Conservation (phyloP, 1,284 basidiomycete genomes). For the Coriolopsis trogii region DNA sequence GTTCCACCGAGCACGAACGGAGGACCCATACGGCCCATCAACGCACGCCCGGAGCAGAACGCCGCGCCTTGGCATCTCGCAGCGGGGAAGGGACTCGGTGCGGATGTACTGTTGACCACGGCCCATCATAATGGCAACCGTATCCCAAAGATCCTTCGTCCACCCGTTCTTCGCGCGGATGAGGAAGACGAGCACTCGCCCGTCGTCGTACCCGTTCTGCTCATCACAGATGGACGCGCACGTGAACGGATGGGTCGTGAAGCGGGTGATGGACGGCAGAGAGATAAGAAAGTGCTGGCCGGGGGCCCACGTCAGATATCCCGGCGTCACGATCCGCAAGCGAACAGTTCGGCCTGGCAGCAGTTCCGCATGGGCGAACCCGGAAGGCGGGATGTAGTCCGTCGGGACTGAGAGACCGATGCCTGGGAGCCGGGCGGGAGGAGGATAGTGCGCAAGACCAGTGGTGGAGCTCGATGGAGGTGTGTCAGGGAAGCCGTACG, state of each 20-base stretch:
- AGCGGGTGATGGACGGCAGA: slow-evolving; percentile 68
- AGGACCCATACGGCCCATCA: slow-evolving; percentile 83
- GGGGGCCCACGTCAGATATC: slow-evolving; percentile 69
- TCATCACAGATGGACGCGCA: slow-evolving; percentile 70
- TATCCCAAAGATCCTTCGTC: slow-evolving; percentile 75
- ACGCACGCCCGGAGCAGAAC: slow-evolving; percentile 67
- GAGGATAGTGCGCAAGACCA: slow-evolving; percentile 19
- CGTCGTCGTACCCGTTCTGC: slow-evolving; percentile 43
- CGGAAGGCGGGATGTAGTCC: slow-evolving; percentile 56
- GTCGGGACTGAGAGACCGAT: slow-evolving; percentile 14
- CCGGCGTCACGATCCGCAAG: slow-evolving; percentile 67
- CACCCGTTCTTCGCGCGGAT: slow-evolving; percentile 80
- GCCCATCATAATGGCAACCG: slow-evolving; percentile 41
- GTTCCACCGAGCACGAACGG: slow-evolving; percentile 68
- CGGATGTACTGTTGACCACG: slow-evolving; percentile 34
- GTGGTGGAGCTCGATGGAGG: slow-evolving; percentile 4
- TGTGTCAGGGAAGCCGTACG: not conserved
- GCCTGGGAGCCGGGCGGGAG: slow-evolving; percentile 8
- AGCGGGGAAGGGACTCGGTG: slow-evolving; percentile 39
- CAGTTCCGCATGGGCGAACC: slow-evolving; percentile 78
- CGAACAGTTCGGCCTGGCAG: slow-evolving; percentile 81
- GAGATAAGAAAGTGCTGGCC: slow-evolving; percentile 82
- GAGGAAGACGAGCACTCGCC: slow-evolving; percentile 70
- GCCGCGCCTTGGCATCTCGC: slow-evolving; percentile 44
- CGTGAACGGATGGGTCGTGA: slow-evolving; percentile 84